Evolutionary conservation across 805 yeast species (phyloP).

Genomic region (Vanderwaltozyma yarrowii): DNA sequence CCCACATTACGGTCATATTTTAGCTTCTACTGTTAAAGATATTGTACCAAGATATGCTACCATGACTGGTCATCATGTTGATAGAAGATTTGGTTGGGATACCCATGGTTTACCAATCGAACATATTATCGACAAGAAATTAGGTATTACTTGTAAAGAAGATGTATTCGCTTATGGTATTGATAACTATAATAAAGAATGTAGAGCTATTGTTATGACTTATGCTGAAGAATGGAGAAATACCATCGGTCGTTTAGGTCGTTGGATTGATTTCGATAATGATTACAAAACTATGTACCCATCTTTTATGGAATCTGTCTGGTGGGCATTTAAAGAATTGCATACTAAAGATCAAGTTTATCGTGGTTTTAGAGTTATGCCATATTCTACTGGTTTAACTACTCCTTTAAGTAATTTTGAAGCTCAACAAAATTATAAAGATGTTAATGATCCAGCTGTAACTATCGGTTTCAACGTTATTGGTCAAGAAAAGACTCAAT

Average conservation of each 20-base stretch:
- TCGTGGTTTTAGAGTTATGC: conserved; percentile 96
- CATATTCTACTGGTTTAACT: conserved; percentile 94
- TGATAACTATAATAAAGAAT: conserved; percentile 86
- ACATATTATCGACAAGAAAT: conserved; percentile 96
- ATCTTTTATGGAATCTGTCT: conserved; percentile 91
- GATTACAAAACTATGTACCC: conserved; percentile 97
- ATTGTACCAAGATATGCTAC: conserved; percentile 96
- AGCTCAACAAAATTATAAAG: conserved; percentile 97
- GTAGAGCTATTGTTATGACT: conserved; percentile 95
- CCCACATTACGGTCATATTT: conserved; percentile 96
- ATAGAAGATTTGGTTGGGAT: conserved; percentile 99
- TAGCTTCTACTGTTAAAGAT: conserved; percentile 95
- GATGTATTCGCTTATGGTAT: conserved; percentile 94
- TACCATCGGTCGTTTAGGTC: conserved; percentile 88
- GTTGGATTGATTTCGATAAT: conserved; percentile 99
- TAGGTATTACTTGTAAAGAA: conserved; percentile 85
- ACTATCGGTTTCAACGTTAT: conserved; percentile 78
- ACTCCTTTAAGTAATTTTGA: conserved; percentile 96
- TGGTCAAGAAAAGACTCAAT: conserved; percentile 69
- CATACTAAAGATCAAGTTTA: conserved; percentile 81
- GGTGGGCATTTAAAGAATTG: conserved; percentile 97
- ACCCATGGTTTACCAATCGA: conserved; percentile 98
- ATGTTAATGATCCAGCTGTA: conserved; percentile 93
- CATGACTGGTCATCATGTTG: conserved; percentile 94
- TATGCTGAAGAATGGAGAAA: conserved; percentile 92